Base-by-base conservation (phyloP, 2,329 filamentous ascomycete species). In the Colletotrichum coccodes region DNA sequence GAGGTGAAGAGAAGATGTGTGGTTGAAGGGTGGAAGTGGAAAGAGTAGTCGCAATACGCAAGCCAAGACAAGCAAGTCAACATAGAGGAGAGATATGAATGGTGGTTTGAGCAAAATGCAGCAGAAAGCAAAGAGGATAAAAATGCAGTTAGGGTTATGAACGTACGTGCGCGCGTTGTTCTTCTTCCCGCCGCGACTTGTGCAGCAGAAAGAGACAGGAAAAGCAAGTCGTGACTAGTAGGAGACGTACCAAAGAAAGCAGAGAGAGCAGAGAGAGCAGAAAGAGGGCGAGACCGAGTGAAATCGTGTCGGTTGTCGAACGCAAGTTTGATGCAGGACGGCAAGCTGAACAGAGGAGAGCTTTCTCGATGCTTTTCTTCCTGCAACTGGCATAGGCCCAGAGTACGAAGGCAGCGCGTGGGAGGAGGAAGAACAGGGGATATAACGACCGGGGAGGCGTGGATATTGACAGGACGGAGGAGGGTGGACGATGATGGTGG, bases 341-440 rank as follows among this genome's bases (percentile, higher is more conserved):
- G 40, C 54, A 58, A 16, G 21, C 57, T 26, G 23, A n/a, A 8
- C 62, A 50, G 32, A 18, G 46, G 40, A 56, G 64, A 68, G 61
- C 61, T 68, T 68, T 68, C 65, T 68, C 60, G 65, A 68, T 56
- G 60, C 65, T 68, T 64, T 68, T 64, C 60, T 36, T 65, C 26
- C 65, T 65, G 61, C 60, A 49, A 68, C 65, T 65, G n/a, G 65
- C 65, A 68, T 52, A 68, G 47, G 60, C 40, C 47, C 57, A 56
- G 54, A 65, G 57, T 26, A 57, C 26, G 50, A 46, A 64, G 40
- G 18, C 38, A 23, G 40, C 54, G 54, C 57, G 57, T 59, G 42
- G 57, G 30, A 60, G 47, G 54, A 60, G 60, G 60, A 60, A 42
- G 54, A 53, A 64, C 65, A 68, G 60, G 65, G 65, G 65, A 68